phyloP scores from a whole-genome alignment of 805 yeast species.

The Yamadazyma ubonensis region DNA sequence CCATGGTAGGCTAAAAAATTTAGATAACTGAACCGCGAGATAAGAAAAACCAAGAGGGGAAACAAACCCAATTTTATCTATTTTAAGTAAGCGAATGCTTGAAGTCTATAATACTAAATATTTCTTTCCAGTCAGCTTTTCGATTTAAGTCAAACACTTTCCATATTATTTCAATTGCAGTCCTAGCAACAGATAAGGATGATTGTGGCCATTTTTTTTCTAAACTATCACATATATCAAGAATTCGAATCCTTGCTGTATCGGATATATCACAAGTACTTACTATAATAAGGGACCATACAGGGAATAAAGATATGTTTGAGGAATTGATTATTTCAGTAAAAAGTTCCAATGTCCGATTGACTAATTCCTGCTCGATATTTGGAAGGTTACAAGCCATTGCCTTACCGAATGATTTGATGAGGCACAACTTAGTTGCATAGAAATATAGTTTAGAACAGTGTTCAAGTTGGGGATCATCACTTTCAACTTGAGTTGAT shows the following conservation, averaged over 20 bases:
- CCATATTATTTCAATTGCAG: constrained; percentile 29
- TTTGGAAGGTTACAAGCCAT: background rate
- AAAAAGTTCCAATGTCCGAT: background rate
- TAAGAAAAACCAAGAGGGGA: background rate
- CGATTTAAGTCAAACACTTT: constrained; percentile 21
- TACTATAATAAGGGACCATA: constrained; percentile 28
- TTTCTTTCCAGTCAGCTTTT: constrained; percentile 26
- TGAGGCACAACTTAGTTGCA: constrained; percentile 16
- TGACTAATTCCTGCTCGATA: background rate
- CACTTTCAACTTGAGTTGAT: background rate
- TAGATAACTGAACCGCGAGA: background rate
- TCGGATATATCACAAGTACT: constrained; percentile 19
- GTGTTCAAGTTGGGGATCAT: constrained; percentile 12
- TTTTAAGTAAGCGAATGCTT: constrained; percentile 23
- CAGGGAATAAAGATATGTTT: constrained; percentile 21
- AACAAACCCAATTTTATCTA: background rate
- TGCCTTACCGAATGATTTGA: background rate
- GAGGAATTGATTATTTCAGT: background rate
- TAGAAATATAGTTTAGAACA: constrained; percentile 21
- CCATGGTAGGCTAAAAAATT: background rate
- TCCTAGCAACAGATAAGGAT: constrained; percentile 18
- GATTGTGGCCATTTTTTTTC: constrained; percentile 27
- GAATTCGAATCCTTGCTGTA: constrained; percentile 15
- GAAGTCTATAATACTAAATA: constrained; percentile 20
- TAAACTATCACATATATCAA: constrained; percentile 18